Evolutionary conservation across 192 early-diverging fungal genomes (phyloP), one percentile per base, ranked within the genome.

Genomic region (Coemansia sp.): DNA sequence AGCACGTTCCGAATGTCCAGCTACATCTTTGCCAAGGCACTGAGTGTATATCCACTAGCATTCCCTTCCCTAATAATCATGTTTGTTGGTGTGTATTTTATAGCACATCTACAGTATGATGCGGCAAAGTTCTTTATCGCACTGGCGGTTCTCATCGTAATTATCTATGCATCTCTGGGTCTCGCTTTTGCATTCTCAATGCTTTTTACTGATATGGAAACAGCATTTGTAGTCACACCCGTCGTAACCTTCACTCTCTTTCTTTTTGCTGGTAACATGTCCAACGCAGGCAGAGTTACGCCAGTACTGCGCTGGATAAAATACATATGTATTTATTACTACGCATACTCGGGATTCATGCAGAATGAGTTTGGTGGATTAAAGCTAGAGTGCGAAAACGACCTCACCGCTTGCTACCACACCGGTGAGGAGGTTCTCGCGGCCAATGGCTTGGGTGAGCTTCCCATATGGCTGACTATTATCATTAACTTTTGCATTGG

Each of bases 1-100:
- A 85, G 87, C 0, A 78, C 83, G 6, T 91, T 89, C 84, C 65
- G 90, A 9, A 69, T 85, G 49, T 76, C 81, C 10, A 77, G 83
- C 48, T 88, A 76, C 58, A 89, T 80, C 61, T 67, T 88, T 67
- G 84, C 88, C 42, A 88, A 87, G 58, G 64, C 87, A 37, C 61
- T 89, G 7, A 81, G 80, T 44, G 67, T 83, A 18, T 66, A 83
- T 58, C 76, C 76, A 12, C 53, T 79, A 26, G 59, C 63, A 12
- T 66, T 74, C 16, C 15, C 64, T 18, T 67, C 76, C 21, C 63
- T 63, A 26, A 63, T 52, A 10, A 41, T 79, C 42, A 68, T 79
- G 63, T 70, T 66, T 18, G 52, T 60, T 4, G 67, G 70, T 48
- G 42, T 72, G n/a, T 79, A 73, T 18, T 79, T 72, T 43, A 63